Evolutionary conservation across 331 rosid genomes (phyloP), one percentile per base, ranked within the genome.

Genomic region (Arachis monticola): DNA sequence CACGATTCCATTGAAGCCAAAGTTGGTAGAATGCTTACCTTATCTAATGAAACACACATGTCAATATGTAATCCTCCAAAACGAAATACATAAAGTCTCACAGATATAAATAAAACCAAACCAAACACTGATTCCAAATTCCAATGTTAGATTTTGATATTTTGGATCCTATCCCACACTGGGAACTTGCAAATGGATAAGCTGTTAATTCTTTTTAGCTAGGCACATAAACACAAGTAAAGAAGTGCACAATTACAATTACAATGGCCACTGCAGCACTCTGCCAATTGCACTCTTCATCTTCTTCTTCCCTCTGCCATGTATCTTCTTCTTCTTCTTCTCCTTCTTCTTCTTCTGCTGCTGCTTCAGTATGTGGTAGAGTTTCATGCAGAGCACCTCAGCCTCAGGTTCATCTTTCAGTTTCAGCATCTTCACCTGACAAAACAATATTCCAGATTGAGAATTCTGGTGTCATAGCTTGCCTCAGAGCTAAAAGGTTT

Each of bases 401-500:
- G 6, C 73, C 82, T 66, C 81, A 67, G 55, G 60, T 78, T 59
- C 75, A 64, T 45, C 81, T 78, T 73, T 80, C 88, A 38, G 11
- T 78, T 73, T 80, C 88, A 38, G 11, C 17, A 6, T 68, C 93
- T 13, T 70, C 81, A 17, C 67, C 72, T 62, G 82, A 80, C 79
- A 81, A 80, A 72, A 91, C 96, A 75, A 63, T 85, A 64, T 52
- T 35, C 52, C 84, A 82, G 61, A 85, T 93, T 12, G 69, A 82
- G 5, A 85, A 72, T 80, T 89, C 93, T 44, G 93, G 93, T 72
- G 86, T 91, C 81, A 87, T 91, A 11, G 97, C 98, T 45, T 93
- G 98, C 82, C 97, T 93, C 80, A 89, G 93, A 5, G 92, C 93
- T 75, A 88, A 72, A 74, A 91, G 91, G 98, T 89, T 32, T 38